These are phyloP conservation scores for Puccinia coronata DNA, from an alignment of 1,284 basidiomycete genomes.

Conservation along the genomic window DNA sequence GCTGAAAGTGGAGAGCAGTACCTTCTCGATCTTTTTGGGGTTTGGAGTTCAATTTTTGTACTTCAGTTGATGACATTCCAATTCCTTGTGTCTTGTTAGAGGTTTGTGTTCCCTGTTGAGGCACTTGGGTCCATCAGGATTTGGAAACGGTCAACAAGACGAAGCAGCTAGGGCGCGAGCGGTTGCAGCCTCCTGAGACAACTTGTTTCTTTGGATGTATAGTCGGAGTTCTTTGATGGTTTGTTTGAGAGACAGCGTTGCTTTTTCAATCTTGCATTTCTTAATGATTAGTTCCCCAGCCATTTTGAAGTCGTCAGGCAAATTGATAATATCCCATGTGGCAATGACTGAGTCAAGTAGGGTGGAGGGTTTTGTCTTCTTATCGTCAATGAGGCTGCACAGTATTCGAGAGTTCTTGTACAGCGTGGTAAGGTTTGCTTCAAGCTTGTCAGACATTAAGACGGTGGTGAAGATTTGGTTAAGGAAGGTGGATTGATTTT, in stretches of 20 bases:
- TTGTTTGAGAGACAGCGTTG: background rate
- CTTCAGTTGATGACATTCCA: background rate
- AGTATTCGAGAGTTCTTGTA: background rate
- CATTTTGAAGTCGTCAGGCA: background rate
- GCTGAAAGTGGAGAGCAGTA: too few species aligned
- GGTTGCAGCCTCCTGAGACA: too few species aligned
- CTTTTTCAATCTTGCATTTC: conserved; percentile 11
- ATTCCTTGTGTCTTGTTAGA: background rate
- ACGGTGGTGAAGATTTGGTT: background rate
- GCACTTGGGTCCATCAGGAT: background rate
- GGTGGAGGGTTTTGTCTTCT: background rate
- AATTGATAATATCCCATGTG: conserved; percentile 6
- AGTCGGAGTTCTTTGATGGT: background rate
- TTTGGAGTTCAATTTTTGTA: background rate
- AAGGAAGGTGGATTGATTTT: background rate
- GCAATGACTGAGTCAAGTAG: conserved; percentile 15
- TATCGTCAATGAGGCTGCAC: too few species aligned
- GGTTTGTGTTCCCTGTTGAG: background rate
- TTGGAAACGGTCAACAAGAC: background rate
- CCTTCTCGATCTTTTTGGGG: background rate
- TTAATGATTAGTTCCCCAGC: background rate
- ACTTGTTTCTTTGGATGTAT: conserved; percentile 1
- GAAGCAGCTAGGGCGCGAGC: background rate
- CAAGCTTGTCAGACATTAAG: background rate
- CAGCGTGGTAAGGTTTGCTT: background rate